Evolutionary conservation across 805 yeast genomes (phyloP).

Genomic region (Sungouiella blattae): DNA sequence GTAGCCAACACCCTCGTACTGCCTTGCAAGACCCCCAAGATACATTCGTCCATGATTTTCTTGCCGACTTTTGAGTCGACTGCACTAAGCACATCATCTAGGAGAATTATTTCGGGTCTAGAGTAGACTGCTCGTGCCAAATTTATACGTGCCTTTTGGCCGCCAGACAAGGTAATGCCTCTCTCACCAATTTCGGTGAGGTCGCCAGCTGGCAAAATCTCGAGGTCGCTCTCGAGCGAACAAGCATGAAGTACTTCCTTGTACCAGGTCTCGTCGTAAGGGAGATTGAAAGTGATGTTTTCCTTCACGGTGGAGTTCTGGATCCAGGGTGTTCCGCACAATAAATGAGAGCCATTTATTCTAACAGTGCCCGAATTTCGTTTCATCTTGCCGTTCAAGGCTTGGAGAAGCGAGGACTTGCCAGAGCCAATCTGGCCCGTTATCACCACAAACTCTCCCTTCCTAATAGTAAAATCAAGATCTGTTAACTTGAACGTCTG

Average conservation of each 20-base stretch:
- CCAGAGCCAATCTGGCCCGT: constrained; percentile 9
- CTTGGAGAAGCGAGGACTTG: constrained; percentile 6
- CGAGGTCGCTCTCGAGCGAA: constrained; percentile 6
- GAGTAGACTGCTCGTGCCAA: constrained; percentile 11
- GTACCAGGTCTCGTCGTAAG: constrained; percentile 5
- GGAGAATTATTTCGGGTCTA: constrained; percentile 2
- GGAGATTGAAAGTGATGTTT: constrained; percentile 4
- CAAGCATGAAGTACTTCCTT: constrained; percentile 3
- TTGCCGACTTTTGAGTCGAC: constrained; percentile 10
- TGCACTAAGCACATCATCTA: constrained; percentile 11
- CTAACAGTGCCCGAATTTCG: constrained; percentile 1
- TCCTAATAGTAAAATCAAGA: constrained; percentile 1
- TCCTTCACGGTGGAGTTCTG: constrained; percentile 7
- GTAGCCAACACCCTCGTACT: constrained; percentile 8
- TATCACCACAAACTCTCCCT: constrained; percentile 8
- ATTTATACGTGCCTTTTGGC: constrained; percentile 9
- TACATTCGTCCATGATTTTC: constrained; percentile 6
- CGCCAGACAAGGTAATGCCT: constrained; percentile 11
- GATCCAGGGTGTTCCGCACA: constrained; percentile 10
- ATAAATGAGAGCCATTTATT: constrained; percentile 2
- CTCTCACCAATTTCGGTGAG: constrained; percentile 10
- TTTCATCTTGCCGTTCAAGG: constrained; percentile 6
- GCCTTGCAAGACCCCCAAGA: constrained; percentile 3
- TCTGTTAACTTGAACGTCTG: constrained; percentile 12
- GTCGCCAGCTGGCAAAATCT: constrained; percentile 9